These are phyloP conservation scores for Dalbergia cochinchinensis DNA, from an alignment of 306 rosid species.

Conservation along the genomic window DNA sequence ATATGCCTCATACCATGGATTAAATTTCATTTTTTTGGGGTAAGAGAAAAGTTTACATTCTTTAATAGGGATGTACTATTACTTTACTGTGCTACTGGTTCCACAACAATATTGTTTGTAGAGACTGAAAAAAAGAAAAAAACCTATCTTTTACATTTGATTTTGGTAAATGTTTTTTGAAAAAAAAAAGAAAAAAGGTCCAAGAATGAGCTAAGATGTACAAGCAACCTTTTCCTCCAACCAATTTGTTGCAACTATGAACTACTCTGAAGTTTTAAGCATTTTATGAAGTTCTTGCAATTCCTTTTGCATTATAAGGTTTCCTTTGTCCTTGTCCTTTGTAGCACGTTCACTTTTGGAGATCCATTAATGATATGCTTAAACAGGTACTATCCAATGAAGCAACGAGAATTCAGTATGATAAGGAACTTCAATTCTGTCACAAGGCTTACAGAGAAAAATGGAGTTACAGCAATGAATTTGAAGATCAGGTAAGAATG, in stretches of 20 bases:
- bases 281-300: neutral
- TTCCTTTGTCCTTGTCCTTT: slow-evolving; percentile 28
- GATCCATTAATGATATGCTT: slow-evolving; percentile 28
- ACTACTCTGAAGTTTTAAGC: neutral
- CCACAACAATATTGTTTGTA: neutral
- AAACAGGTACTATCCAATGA: slow-evolving; percentile 84
- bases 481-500: slow-evolving; percentile 59
- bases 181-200: neutral
- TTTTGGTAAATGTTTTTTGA: slow-evolving; percentile 7
- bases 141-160: slow-evolving; percentile 9
- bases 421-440: slow-evolving; percentile 60
- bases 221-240: neutral
- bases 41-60: slow-evolving; percentile 28
- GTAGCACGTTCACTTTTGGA: neutral
- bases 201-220: neutral
- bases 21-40: slow-evolving; percentile 13
- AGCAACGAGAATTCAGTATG: slow-evolving; percentile 70
- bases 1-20: slow-evolving; percentile 25
- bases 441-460: slow-evolving; percentile 54
- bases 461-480: slow-evolving; percentile 65
- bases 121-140: neutral
- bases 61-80: slow-evolving; percentile 17
- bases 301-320: slow-evolving; percentile 19
- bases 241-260: slow-evolving; percentile 1
- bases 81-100: slow-evolving; percentile 34